phyloP scores from a whole-genome alignment of 2,329 filamentous ascomycete species.

The Knoxdaviesia capensis region DNA sequence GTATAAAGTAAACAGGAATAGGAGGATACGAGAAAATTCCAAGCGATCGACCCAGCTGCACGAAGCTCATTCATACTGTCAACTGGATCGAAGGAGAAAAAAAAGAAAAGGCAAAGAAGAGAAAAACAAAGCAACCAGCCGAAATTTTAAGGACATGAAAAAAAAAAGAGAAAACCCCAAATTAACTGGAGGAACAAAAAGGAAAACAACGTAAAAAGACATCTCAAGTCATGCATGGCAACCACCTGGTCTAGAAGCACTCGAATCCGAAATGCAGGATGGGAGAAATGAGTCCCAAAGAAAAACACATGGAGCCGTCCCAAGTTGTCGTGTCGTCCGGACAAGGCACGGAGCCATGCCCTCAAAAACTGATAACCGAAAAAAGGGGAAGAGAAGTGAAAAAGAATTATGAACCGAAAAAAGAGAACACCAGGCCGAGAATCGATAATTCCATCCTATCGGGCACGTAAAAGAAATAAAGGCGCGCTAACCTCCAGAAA shows the following conservation, averaged over 20 bases:
- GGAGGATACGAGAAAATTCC: too few species aligned
- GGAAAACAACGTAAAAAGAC: background rate
- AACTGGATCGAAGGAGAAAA: background rate
- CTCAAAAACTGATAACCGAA: background rate
- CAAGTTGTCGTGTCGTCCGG: too few species aligned
- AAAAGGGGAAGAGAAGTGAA: background rate
- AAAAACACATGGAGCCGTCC: too few species aligned
- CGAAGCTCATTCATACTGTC: too few species aligned
- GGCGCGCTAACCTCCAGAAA: background rate
- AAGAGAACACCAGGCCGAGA: too few species aligned
- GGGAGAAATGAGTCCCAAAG: too few species aligned
- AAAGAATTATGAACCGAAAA: background rate
- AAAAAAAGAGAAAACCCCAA: conserved; percentile 2
- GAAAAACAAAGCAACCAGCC: background rate
- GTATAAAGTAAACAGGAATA: too few species aligned
- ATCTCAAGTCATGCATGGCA: background rate
- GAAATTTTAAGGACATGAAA: conserved; percentile 8
- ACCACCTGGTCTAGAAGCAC: background rate
- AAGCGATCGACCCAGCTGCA: too few species aligned
- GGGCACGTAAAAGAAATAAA: too few species aligned
- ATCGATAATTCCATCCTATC: too few species aligned
- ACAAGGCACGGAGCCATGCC: background rate
- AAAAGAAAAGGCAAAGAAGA: background rate
- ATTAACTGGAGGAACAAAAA: background rate
- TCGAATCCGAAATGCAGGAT: too few species aligned